Evolutionary conservation across 768 basidiomycete genomes (phyloP), one percentile per base, ranked within the genome.

Genomic region (Cubamyces lactineus): DNA sequence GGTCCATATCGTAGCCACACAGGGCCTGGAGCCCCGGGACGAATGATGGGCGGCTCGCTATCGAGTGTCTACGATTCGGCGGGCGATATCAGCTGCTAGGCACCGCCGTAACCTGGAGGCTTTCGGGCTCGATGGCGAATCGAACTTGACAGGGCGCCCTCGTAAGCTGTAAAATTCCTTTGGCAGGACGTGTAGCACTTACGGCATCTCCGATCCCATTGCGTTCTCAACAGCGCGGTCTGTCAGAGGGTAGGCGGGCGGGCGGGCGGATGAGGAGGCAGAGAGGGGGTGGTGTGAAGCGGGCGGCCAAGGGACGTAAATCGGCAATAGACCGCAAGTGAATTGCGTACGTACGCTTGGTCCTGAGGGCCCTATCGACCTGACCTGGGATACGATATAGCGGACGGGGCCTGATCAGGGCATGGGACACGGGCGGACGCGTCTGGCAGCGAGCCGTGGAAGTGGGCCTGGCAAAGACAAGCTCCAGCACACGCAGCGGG

Each of bases 301-400:
- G 57, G 49, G 50, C 49, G 42, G 57, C 23, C 17, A 19, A 52
- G 49, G 57, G 57, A 59, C 57, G 57, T 59, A 59, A 59, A 41
- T 45, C 57, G 57, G 57, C 57, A 52, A 59, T 52, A 49, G 12
- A 16, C 28, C 26, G 51, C 23, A 30, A 43, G 49, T 59, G 30
- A 1, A 34, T 40, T 45, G 49, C 24, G 50, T 52, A 59, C 57
- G 57, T 51, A 59, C 57, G 24, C 11, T 43, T 50, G 57, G 49
- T 24, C 41, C 57, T 38, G 43, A 42, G 21, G 34, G 23, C 41
- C 41, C 57, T 43, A 45, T 59, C 57, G 28, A 13, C 39, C 57
- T 38, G 40, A 34, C 34, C 34, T 34, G 34, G 34, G 15, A 23
- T n/a, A 17, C 13, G 46, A 52, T 45, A 50, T 23, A 23, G 26